A percentile compares a stretch with the other conserved stretches of the same genome.
Conservation (phyloP, 2,329 filamentous ascomycete genomes). For the Calonectria pseudoturangicola region DNA sequence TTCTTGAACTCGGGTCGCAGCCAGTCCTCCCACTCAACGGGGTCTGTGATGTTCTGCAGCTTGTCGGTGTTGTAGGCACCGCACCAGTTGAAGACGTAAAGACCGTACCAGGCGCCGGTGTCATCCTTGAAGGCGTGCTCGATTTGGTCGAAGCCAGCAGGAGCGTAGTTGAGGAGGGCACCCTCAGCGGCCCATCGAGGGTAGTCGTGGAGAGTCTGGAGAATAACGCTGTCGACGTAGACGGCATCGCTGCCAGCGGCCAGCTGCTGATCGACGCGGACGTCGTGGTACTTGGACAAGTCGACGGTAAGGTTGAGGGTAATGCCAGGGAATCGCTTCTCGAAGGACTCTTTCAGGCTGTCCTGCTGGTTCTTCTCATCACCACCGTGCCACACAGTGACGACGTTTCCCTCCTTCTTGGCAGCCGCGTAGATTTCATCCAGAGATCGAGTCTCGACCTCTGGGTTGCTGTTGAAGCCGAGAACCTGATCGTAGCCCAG, state of each 20-base stretch:
- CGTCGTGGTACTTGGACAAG: conserved; percentile 73
- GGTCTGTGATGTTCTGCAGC: conserved; percentile 57
- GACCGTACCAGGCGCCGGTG: conserved; percentile 62
- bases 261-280: conserved; percentile 66
- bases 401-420: conserved; percentile 65
- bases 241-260: conserved; percentile 57
- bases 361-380: conserved; percentile 65
- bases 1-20: conserved; percentile 70
- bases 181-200: conserved; percentile 70
- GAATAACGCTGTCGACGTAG: conserved; percentile 62
- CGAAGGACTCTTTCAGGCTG: conserved; percentile 64
- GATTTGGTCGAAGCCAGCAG: conserved; percentile 66
- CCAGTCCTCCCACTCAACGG: conserved; percentile 63
- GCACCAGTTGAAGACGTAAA: conserved; percentile 62
- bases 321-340: conserved; percentile 68
- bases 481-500: conserved; percentile 53
- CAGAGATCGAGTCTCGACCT: conserved; percentile 65
- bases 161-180: conserved; percentile 69
- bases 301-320: conserved; percentile 73
- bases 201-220: conserved; percentile 72
- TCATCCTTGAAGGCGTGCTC: conserved; percentile 61
- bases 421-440: conserved; percentile 71
- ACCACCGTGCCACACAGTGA: conserved; percentile 70
- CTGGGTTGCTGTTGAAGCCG: conserved; percentile 49
- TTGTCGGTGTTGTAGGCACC: conserved; percentile 56